These are phyloP conservation scores for Nemania serpens DNA, from an alignment of 2,329 filamentous ascomycete genomes.

Conservation along the genomic window DNA sequence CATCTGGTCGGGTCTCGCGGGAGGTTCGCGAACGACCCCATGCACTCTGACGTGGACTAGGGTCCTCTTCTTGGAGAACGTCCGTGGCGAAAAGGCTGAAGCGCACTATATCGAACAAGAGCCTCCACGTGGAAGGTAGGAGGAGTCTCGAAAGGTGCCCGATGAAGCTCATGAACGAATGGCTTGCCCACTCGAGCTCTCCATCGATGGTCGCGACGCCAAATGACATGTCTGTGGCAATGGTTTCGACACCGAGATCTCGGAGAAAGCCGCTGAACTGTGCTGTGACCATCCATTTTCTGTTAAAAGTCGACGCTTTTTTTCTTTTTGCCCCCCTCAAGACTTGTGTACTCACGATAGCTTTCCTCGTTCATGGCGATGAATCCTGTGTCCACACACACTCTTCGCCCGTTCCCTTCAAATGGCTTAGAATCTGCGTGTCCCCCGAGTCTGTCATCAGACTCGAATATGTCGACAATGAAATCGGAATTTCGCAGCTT, in stretches of 20 bases:
- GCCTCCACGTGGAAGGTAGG: neutral
- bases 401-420: neutral
- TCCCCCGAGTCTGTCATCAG: neutral
- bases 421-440: neutral
- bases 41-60: no score
- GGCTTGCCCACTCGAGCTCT: neutral
- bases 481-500: neutral
- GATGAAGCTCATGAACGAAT: neutral
- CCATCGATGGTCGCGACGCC: neutral
- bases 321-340: no score
- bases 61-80: no score
- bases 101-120: neutral
- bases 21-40: no score
- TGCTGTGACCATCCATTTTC: neutral
- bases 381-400: neutral
- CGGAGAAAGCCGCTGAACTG: neutral
- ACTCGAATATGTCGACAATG: neutral
- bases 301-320: no score
- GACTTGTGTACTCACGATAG: neutral
- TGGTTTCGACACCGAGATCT: neutral
- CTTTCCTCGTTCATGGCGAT: neutral
- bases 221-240: slow-evolving; percentile 1
- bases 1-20: no score
- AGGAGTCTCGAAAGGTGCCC: neutral
- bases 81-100: neutral